Conservation (phyloP, 108 stramenopile species). For the Skeletonema potamos region DNA sequence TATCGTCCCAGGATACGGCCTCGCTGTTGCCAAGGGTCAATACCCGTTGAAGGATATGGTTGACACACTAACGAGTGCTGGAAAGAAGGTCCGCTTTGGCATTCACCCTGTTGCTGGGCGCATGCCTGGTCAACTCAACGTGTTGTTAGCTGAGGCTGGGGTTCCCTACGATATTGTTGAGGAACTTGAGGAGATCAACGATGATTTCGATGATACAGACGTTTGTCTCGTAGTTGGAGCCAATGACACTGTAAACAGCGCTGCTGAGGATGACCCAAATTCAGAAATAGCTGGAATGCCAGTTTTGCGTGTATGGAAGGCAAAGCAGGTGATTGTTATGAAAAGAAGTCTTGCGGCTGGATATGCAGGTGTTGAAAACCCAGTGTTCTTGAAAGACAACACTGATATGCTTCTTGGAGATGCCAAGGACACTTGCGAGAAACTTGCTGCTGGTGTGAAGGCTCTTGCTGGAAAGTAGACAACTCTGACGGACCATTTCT, state of each 20-base stretch:
- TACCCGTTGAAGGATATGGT: slow-evolving; percentile 96
- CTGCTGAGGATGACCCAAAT: slow-evolving; percentile 98
- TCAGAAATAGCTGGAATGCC: slow-evolving; percentile 96
- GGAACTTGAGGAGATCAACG: slow-evolving; percentile 98
- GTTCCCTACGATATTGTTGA: slow-evolving; percentile 99
- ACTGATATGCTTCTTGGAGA: slow-evolving; percentile 97
- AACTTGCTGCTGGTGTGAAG: slow-evolving; percentile 83
- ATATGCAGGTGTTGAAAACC: slow-evolving; percentile 99
- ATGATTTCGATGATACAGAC: slow-evolving; percentile 93
- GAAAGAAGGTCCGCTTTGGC: slow-evolving; percentile 94
- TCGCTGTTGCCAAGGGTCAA: slow-evolving; percentile 98
- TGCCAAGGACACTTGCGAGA: slow-evolving; percentile 94
- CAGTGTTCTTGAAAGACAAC: slow-evolving; percentile 98
- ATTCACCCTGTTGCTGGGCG: slow-evolving; percentile 99
- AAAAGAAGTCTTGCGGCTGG: slow-evolving; percentile 97
- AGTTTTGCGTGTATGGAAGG: slow-evolving; percentile 96
- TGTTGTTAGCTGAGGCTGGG: slow-evolving; percentile 98
- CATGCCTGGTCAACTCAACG: slow-evolving; percentile 99
- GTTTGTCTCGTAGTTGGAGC: slow-evolving; percentile 96
- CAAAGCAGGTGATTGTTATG: slow-evolving; percentile 98
- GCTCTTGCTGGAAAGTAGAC: slow-evolving; percentile 17
- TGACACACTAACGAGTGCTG: slow-evolving; percentile 76
- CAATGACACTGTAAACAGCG: slow-evolving; percentile 98
- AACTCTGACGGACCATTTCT: not conserved
- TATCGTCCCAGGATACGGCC: slow-evolving; percentile 98